Evolutionary conservation across 2,329 filamentous ascomycete genomes (phyloP).

Genomic region (Epichloe coenophiala): DNA sequence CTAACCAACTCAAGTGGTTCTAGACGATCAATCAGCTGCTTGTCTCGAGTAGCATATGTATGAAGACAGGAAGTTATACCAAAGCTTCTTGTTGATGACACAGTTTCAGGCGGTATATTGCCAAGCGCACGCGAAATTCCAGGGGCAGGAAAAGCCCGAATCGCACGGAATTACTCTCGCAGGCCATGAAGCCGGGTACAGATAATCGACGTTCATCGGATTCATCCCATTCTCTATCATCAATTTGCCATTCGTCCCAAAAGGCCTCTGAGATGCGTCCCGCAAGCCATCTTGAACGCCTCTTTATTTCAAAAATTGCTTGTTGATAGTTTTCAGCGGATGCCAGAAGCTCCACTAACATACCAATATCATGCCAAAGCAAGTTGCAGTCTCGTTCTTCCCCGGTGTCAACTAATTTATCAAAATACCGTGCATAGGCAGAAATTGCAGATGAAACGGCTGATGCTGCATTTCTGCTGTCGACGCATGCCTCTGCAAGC

Average conservation of each 20-base stretch:
- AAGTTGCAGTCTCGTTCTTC: slow-evolving; percentile 23
- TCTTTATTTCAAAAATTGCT: slow-evolving; percentile 57
- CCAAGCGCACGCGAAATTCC: slow-evolving; percentile 74
- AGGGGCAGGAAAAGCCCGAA: slow-evolving; percentile 68
- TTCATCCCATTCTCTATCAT: slow-evolving; percentile 84
- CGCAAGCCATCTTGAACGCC: slow-evolving; percentile 67
- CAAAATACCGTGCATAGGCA: slow-evolving; percentile 35
- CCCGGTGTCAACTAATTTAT: slow-evolving; percentile 23
- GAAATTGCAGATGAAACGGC: slow-evolving; percentile 27
- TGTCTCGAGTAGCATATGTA: not conserved
- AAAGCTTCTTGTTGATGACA: slow-evolving; percentile 59
- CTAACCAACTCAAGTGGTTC: slow-evolving; percentile 57
- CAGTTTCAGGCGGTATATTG: slow-evolving; percentile 64
- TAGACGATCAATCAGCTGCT: slow-evolving; percentile 15
- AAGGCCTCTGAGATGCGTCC: slow-evolving; percentile 58
- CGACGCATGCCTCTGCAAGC: slow-evolving; percentile 42
- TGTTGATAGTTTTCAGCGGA: slow-evolving; percentile 47
- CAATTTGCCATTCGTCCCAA: slow-evolving; percentile 60
- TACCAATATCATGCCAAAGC: slow-evolving; percentile 71
- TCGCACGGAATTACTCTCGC: slow-evolving; percentile 34
- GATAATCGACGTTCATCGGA: slow-evolving; percentile 53
- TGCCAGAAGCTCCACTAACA: slow-evolving; percentile 71
- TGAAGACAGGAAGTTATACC: slow-evolving; percentile 32
- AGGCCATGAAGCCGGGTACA: slow-evolving; percentile 46
- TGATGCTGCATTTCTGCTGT: slow-evolving; percentile 32